Base-by-base conservation (phyloP, 2,329 filamentous ascomycete genomes). In the Fusarium nurragi region DNA sequence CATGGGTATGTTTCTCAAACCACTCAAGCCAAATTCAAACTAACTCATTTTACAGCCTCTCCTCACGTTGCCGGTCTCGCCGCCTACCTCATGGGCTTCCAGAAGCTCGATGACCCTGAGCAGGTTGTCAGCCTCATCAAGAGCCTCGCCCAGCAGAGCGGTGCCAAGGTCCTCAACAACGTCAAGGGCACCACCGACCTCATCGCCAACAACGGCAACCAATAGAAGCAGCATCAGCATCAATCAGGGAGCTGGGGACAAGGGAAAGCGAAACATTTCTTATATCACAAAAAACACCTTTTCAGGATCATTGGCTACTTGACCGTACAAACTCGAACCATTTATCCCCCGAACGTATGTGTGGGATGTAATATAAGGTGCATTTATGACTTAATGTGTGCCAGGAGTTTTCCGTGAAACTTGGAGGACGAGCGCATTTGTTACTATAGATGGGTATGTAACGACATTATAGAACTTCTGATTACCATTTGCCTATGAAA, bases 41-140 rank as follows among this genome's bases (percentile, higher is more conserved):
- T 73, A 48, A 71, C 45, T 14, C 7, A 26, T 16, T 14, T 40
- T 14, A 23, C 37, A 78, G 88, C 89, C 23, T 83, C 84, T 13
- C 89, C 89, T 2, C 88, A 91, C 73, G 82, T 91, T 51, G 84
- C 86, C 44, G 90, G 90, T 44, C 79, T 92, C 5, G 87, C 86
- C 14, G 88, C 88, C 25, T 92, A 91, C 76, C 77, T 92, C 28
- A 87, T 91, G 79, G 70, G 78, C 49, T 80, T 87, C 52, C 83
- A 87, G 76, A 70, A 75, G 50, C 74, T 88, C 60, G 79, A 75
- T 9, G 75, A 77, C 45, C 65, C 74, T n/a, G 41, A 52, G 18
- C 56, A 71, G 23, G 78, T 84, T 22, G 76, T 73, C 37, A 76
- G 71, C 13, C 80, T 87, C 53, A 83, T 89, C 71, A 83, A 83